phyloP scores from a whole-genome alignment of 2,329 filamentous ascomycete genomes.

The Colletotrichum ledebouriae region DNA sequence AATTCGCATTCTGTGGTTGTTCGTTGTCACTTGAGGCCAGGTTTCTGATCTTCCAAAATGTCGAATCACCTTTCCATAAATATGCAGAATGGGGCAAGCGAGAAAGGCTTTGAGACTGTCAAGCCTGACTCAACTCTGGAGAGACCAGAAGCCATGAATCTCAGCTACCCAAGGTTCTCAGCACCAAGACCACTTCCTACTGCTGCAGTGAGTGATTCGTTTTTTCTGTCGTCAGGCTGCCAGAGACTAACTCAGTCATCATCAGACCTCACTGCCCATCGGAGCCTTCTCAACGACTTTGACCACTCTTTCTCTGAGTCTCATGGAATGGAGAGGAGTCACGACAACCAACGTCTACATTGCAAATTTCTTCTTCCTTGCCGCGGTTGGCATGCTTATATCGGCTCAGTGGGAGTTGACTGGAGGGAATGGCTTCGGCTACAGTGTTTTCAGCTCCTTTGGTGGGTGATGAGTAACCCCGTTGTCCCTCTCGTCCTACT shows the following conservation, averaged over 20 bases:
- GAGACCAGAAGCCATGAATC: background rate
- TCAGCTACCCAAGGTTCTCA: background rate
- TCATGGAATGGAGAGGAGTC: constrained; percentile 68
- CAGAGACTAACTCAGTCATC: background rate
- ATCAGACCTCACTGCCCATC: constrained; percentile 61
- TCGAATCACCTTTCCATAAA: background rate
- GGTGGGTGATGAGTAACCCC: constrained; percentile 49
- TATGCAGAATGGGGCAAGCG: constrained; percentile 8
- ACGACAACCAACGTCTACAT: constrained; percentile 65
- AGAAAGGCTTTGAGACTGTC: constrained; percentile 9
- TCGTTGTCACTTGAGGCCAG: background rate
- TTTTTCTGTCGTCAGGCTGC: background rate
- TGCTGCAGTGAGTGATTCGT: constrained; percentile 23
- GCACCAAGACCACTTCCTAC: constrained; percentile 29
- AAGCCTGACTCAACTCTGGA: constrained; percentile 10
- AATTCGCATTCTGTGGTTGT: no score
- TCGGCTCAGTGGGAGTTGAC: constrained; percentile 69
- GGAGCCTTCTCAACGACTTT: constrained; percentile 68
- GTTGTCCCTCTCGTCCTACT: no score
- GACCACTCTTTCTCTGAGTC: constrained; percentile 64
- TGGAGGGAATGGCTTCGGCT: constrained; percentile 65
- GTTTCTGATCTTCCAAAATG: background rate
- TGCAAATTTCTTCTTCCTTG: constrained; percentile 66
- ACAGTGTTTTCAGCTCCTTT: constrained; percentile 68
- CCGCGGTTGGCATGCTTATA: constrained; percentile 64